These are phyloP conservation scores for Fragaria nilgerrensis DNA, from an alignment of 306 rosid genomes.

Conservation along the genomic window DNA sequence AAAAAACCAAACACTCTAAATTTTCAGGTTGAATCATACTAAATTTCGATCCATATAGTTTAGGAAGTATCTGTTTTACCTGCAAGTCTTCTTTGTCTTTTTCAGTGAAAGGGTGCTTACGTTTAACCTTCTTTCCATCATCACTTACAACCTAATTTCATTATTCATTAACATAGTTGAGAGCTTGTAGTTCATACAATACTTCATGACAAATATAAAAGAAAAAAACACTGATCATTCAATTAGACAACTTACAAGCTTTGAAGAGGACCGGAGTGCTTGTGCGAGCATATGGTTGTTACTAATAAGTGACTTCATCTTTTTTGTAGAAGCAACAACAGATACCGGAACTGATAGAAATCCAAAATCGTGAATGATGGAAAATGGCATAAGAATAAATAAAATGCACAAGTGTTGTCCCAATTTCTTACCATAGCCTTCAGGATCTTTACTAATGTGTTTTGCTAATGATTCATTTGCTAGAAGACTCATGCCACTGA, in stretches of 20 bases:
- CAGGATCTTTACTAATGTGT: constrained; percentile 84
- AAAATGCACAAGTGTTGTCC: background rate
- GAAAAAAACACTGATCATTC: background rate
- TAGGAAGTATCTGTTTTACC: constrained; percentile 35
- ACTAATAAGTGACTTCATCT: constrained; percentile 63
- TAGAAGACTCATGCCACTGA: constrained; percentile 83
- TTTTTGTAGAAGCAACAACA: constrained; percentile 71
- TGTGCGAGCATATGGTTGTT: constrained; percentile 58
- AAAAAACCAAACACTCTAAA: constrained; percentile 16
- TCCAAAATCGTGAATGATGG: constrained; percentile 7
- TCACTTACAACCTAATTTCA: constrained; percentile 59
- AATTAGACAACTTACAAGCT: constrained; percentile 61
- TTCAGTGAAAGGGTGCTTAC: constrained; percentile 75
- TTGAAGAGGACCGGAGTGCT: constrained; percentile 73
- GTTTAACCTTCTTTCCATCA: constrained; percentile 84
- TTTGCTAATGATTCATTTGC: constrained; percentile 83
- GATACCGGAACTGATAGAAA: constrained; percentile 63
- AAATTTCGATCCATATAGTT: background rate
- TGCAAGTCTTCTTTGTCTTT: constrained; percentile 84
- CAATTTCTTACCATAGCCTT: constrained; percentile 72
- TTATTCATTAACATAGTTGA: constrained; percentile 7
- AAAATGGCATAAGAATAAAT: background rate
- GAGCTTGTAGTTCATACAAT: constrained; percentile 10
- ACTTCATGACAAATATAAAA: background rate
- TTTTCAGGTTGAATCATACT: background rate